These are phyloP conservation scores for Phytophthora tentaculata DNA, from an alignment of 352 stramenopile species.

Conservation along the genomic window DNA sequence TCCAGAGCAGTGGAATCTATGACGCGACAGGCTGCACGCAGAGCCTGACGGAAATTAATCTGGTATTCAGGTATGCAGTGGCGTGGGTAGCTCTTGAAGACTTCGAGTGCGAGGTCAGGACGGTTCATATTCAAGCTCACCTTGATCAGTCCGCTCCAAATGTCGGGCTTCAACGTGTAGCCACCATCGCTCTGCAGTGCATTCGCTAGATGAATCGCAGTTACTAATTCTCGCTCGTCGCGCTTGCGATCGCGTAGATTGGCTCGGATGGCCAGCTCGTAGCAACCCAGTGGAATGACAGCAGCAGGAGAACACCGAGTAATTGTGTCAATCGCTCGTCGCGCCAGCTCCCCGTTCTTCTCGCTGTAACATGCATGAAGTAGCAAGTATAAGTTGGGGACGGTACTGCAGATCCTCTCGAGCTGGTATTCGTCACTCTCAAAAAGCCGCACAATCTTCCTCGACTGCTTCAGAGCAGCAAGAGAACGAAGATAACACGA, in stretches of 20 bases:
- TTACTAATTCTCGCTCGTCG: slow-evolving; percentile 35
- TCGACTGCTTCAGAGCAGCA: slow-evolving; percentile 27
- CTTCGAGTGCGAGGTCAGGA: slow-evolving; percentile 39
- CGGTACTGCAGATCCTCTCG: slow-evolving; percentile 30
- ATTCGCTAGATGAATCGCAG: slow-evolving; percentile 45
- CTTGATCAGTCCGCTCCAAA: slow-evolving; percentile 58
- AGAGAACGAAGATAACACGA: slow-evolving; percentile 40
- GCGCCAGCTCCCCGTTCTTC: slow-evolving; percentile 39
- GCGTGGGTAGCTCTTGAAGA: slow-evolving; percentile 50
- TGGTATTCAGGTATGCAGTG: slow-evolving; percentile 50
- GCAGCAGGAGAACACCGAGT: slow-evolving; percentile 23
- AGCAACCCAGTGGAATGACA: slow-evolving; percentile 41
- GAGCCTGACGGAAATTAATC: slow-evolving; percentile 44
- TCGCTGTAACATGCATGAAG: slow-evolving; percentile 40
- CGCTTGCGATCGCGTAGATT: slow-evolving; percentile 39
- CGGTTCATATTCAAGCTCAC: slow-evolving; percentile 47
- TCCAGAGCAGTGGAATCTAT: slow-evolving; percentile 40
- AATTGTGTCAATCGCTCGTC: slow-evolving; percentile 42
- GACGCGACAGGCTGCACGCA: slow-evolving; percentile 41
- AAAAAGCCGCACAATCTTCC: slow-evolving; percentile 43
- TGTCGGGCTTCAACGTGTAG: slow-evolving; percentile 48
- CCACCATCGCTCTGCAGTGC: slow-evolving; percentile 41
- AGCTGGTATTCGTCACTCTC: slow-evolving; percentile 31
- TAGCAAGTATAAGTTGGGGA: slow-evolving; percentile 38
- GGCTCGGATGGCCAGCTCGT: slow-evolving; percentile 44